Evolutionary conservation across 352 stramenopile genomes (phyloP), one percentile per base, ranked within the genome.

Genomic region (Phytophthora quininea): DNA sequence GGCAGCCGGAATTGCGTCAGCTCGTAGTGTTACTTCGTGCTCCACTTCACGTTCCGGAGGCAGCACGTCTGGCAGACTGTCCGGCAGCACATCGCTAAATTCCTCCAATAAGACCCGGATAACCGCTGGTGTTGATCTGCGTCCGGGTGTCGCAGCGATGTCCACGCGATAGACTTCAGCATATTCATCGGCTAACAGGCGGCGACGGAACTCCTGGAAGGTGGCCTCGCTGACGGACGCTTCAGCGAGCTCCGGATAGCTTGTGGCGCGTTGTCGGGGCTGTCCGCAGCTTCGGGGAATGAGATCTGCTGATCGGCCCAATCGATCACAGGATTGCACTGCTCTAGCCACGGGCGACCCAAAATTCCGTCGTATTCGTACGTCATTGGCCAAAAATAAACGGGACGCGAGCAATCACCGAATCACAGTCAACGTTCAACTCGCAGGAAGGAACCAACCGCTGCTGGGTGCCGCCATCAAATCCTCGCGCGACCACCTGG

Each of bases 361-460:
- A 40, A 40, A 50, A 59, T 59, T 6, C 38, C 38, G 33, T 59
- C 53, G 11, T 59, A 59, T 7, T 59, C 53, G 30, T 59, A 59
- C 37, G 24, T 35, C 8, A 59, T 38, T 42, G 37, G 53, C 53
- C 53, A 50, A 59, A 59, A 51, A 59, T 40, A 12, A 51, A 59
- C 4, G 37, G 53, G 3, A 51, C 37, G 10, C 12, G 30, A 15
- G 52, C 49, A 11, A 60, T 15, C 54, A 42, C 51, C 9, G 9
- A 24, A 45, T 32, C 42, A 52, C 54, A 60, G 7, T 40, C 29
- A 1, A 53, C 54, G 5, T 45, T 19, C 7, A 60, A 15, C 2
- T 60, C 53, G 30, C 11, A 24, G 3, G 31, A 8, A 2, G 53
- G 42, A 3, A 60, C 38, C 4, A 42, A 29, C 6, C 53, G 53